These are phyloP conservation scores for Suhomyces canberraensis DNA, from an alignment of 805 yeast species.

Conservation along the genomic window DNA sequence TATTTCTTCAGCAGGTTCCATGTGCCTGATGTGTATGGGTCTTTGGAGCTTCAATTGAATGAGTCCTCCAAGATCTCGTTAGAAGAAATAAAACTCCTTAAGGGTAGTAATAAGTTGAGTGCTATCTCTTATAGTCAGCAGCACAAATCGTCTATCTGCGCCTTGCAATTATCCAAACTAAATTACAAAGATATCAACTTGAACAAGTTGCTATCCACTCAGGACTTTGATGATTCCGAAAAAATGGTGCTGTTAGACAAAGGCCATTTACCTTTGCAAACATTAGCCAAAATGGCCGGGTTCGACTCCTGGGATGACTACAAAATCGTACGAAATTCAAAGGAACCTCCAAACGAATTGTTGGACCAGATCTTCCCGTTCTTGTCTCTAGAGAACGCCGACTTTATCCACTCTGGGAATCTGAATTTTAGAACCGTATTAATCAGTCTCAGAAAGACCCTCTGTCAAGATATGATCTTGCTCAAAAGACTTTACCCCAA, in stretches of 20 bases:
- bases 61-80: slow-evolving; percentile 6
- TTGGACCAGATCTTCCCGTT: slow-evolving; percentile 29
- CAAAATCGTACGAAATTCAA: slow-evolving; percentile 13
- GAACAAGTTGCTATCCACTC: slow-evolving; percentile 17
- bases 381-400: slow-evolving; percentile 12
- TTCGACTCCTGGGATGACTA: slow-evolving; percentile 18
- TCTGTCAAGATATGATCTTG: slow-evolving; percentile 31
- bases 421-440: slow-evolving; percentile 16
- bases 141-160: slow-evolving; percentile 22
- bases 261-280: slow-evolving; percentile 11
- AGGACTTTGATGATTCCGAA: slow-evolving; percentile 8
- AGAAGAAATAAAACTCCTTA: slow-evolving; percentile 19
- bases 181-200: slow-evolving; percentile 19
- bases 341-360: slow-evolving; percentile 25
- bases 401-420: slow-evolving; percentile 8
- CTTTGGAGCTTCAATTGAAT: slow-evolving; percentile 14
- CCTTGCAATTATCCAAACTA: slow-evolving; percentile 16
- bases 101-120: slow-evolving; percentile 22
- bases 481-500: slow-evolving; percentile 19
- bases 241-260: slow-evolving; percentile 12
- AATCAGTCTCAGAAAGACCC: slow-evolving; percentile 16
- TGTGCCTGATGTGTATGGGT: slow-evolving; percentile 23
- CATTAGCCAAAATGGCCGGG: slow-evolving; percentile 20
- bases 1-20: slow-evolving; percentile 30
- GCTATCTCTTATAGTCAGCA: slow-evolving; percentile 26